A percentile compares a stretch with the other conserved stretches of the same genome.
phyloP scores from a whole-genome alignment of 352 stramenopile species.

The Globisporangium nodosum region DNA sequence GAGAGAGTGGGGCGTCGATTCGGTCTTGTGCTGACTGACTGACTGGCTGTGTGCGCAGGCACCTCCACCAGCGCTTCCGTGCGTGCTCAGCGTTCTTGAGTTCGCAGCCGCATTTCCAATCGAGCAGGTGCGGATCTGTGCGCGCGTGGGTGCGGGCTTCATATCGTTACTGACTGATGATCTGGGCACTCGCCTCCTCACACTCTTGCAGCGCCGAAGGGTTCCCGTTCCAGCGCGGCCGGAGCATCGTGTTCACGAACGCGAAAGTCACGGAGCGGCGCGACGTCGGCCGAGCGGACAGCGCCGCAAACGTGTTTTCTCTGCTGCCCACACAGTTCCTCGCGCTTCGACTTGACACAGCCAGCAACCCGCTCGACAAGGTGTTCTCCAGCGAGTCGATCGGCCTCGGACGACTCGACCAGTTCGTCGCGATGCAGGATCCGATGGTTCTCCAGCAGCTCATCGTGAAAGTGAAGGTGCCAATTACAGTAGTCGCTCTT shows the following conservation, averaged over 20 bases:
- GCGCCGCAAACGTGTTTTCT: constrained; percentile 6
- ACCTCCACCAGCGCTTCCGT: constrained; percentile 58
- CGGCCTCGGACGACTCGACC: constrained; percentile 8
- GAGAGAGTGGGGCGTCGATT: too few species aligned
- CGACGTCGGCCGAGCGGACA: constrained; percentile 12
- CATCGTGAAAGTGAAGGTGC: constrained; percentile 18
- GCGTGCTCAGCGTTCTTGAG: constrained; percentile 34
- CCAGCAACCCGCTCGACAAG: constrained; percentile 4
- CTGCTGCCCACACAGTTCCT: constrained; percentile 36
- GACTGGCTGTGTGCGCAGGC: constrained; percentile 21
- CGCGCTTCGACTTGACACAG: constrained; percentile 19
- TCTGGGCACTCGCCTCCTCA: background rate
- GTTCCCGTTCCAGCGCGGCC: constrained; percentile 35
- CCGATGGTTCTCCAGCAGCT: constrained; percentile 21
- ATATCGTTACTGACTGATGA: background rate
- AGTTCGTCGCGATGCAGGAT: constrained; percentile 15
- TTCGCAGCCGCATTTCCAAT: constrained; percentile 10
- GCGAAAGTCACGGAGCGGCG: constrained; percentile 53
- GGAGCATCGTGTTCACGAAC: constrained; percentile 47
- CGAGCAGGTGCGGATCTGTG: constrained; percentile 13
- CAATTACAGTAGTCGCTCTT: too few species aligned
- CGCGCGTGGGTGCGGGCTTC: background rate
- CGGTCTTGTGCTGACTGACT: too few species aligned
- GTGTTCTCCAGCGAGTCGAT: constrained; percentile 6
- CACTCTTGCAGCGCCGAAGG: constrained; percentile 11